A percentile compares a stretch with the other conserved stretches of the same genome.
Conservation (phyloP, 495 filamentous ascomycete genomes). For the Aspergillus egyptiacus region DNA sequence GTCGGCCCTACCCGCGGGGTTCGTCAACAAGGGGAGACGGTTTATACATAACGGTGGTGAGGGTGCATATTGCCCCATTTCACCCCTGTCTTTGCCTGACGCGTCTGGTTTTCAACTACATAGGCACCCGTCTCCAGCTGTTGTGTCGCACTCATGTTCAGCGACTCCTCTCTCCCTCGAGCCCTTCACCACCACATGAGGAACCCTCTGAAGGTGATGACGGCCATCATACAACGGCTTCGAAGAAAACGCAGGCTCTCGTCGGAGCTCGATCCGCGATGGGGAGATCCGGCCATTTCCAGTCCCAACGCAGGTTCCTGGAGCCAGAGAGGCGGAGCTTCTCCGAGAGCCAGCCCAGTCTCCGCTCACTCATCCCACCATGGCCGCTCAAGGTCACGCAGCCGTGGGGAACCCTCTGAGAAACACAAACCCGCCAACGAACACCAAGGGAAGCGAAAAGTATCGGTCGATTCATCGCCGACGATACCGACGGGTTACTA, state of each 20-base stretch:
- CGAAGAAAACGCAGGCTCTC: constrained; percentile 37
- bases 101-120: not conserved
- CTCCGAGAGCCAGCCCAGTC: constrained; percentile 1
- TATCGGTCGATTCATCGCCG: constrained; percentile 10
- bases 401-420: constrained; percentile 4
- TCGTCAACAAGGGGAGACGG: not conserved
- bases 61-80: constrained; percentile 3
- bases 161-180: constrained; percentile 4
- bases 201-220: constrained; percentile 28
- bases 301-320: constrained; percentile 41
- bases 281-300: constrained; percentile 40
- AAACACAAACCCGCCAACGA: not conserved
- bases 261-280: constrained; percentile 37
- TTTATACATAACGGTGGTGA: constrained; percentile 7
- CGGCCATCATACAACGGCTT: constrained; percentile 32
- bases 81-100: not conserved
- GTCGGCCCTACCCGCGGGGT: constrained; percentile 2
- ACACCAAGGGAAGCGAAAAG: constrained; percentile 2
- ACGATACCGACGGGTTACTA: constrained; percentile 38
- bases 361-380: constrained; percentile 9
- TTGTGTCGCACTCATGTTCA: constrained; percentile 10
- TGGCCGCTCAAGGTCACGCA: constrained; percentile 11
- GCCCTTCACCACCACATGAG: constrained; percentile 22
- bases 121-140: not conserved
- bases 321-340: constrained; percentile 32